These are phyloP conservation scores for Vigna angularis DNA, from an alignment of 306 rosid genomes.

Conservation along the genomic window DNA sequence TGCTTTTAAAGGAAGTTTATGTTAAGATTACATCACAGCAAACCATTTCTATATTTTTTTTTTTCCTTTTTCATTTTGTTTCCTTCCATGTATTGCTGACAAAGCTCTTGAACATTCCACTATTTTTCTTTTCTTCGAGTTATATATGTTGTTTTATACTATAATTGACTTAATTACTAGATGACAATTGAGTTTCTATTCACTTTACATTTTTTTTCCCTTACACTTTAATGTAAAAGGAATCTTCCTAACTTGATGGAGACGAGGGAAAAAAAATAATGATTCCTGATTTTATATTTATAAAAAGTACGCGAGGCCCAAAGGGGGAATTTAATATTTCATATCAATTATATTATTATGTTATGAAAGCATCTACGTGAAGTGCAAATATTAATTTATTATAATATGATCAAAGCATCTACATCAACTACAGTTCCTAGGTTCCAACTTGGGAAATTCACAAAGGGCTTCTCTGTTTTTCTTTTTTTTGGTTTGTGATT, in stretches of 20 bases:
- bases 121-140: not conserved
- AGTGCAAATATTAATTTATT: slow-evolving; percentile 43
- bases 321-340: slow-evolving; percentile 26
- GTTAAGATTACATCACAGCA: too few species aligned
- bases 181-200: not conserved
- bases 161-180: not conserved
- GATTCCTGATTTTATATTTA: not conserved
- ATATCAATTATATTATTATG: slow-evolving; percentile 30
- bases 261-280: not conserved
- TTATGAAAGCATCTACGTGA: slow-evolving; percentile 46
- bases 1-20: too few species aligned
- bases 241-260: slow-evolving; percentile 15
- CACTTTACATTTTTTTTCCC: not conserved
- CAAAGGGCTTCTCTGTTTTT: not conserved
- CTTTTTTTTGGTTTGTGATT: not conserved
- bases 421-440: slow-evolving; percentile 43
- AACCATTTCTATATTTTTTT: too few species aligned
- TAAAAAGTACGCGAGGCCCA: not conserved
- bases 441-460: slow-evolving; percentile 32
- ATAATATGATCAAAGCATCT: slow-evolving; percentile 42
- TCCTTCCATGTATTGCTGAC: not conserved
- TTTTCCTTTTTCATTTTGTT: too few species aligned
- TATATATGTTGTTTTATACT: slow-evolving; percentile 1
- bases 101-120: not conserved
- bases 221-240: slow-evolving; percentile 4